Evolutionary conservation across 2,329 filamentous ascomycete genomes (phyloP), one percentile per base, ranked within the genome.

Genomic region (Talaromyces funiculosus): DNA sequence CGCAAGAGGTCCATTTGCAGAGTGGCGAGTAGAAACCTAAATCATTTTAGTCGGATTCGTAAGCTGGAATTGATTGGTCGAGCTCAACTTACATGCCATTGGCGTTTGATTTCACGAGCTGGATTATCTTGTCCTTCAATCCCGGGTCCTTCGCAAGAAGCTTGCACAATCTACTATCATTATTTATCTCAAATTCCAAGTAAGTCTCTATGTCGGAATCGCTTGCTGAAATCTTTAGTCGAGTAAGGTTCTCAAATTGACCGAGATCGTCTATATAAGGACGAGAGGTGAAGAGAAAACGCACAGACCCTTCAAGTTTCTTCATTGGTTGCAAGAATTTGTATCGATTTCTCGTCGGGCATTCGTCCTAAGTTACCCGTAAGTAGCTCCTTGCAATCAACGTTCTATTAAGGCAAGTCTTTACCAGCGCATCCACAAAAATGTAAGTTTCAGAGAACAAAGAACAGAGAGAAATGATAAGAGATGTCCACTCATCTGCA

Each of bases 21-120:
- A 42, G 12, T n/a, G 12, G 60, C 60, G 20, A 59, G 55, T 20
- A 61, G 55, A 16, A 61, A 61, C 60, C 60, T 58, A 16, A n/a
- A 16, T 37, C 3, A 38, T 9, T 40, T 38, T 14, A 38, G 31
- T 26, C 18, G 20, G 38, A 7, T 42, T 6, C 38, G 8, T 42
- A 20, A 42, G 38, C 16, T 12, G 8, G 38, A 42, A n/a, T 20
- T 1, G 38, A 18, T 18, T 3, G 38, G 7, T n/a, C 10, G 9
- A n/a, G 20, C 12, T 8, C 12, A 29, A 61, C 59, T 20, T 6
- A 61, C 53, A 61, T 61, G 5, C 59, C 59, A 43, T 18, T 24
- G 10, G 59, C 59, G 16, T 61, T 61, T 58, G 38, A n/a, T n/a
- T 24, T 49, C 4, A 61, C 38, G 31, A 22, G 26, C 38, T 57